Conservation (phyloP, 257 asterid genomes). For the Jacaranda mimosifolia region DNA sequence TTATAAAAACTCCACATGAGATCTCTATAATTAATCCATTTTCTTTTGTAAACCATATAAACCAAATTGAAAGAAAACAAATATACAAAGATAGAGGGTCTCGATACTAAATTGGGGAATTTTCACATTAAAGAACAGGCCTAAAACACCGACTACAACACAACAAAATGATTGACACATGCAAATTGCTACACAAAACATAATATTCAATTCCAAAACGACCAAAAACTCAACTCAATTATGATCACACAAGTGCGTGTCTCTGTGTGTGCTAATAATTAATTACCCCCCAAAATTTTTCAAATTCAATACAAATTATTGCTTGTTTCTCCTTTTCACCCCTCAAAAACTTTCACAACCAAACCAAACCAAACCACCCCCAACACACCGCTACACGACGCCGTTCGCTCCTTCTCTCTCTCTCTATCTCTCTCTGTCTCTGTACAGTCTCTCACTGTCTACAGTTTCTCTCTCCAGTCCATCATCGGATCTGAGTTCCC, state of each 20-base stretch:
- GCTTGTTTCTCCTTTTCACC: conserved; percentile 18
- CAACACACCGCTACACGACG: conserved; percentile 44
- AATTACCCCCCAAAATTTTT: not conserved
- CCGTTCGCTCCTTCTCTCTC: conserved; percentile 33
- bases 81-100: too few relatives aligned
- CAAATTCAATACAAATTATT: conserved; percentile 5
- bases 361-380: conserved; percentile 45
- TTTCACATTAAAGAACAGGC: too few relatives aligned
- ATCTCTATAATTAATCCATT: too few relatives aligned
- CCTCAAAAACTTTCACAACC: conserved; percentile 28
- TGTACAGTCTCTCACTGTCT: too few relatives aligned
- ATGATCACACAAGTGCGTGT: conserved; percentile 21
- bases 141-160: not conserved
- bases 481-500: conserved; percentile 79
- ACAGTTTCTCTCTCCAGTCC: conserved; percentile 36
- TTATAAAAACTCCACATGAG: too few relatives aligned
- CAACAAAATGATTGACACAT: conserved; percentile 9
- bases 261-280: not conserved
- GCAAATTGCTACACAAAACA: not conserved
- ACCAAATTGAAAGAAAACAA: too few relatives aligned
- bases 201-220: not conserved
- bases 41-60: too few relatives aligned
- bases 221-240: not conserved
- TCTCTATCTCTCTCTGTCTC: conserved; percentile 34
- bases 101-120: too few relatives aligned